These are phyloP conservation scores for Rickenella mellea DNA, from an alignment of 768 basidiomycete genomes.

Conservation along the genomic window DNA sequence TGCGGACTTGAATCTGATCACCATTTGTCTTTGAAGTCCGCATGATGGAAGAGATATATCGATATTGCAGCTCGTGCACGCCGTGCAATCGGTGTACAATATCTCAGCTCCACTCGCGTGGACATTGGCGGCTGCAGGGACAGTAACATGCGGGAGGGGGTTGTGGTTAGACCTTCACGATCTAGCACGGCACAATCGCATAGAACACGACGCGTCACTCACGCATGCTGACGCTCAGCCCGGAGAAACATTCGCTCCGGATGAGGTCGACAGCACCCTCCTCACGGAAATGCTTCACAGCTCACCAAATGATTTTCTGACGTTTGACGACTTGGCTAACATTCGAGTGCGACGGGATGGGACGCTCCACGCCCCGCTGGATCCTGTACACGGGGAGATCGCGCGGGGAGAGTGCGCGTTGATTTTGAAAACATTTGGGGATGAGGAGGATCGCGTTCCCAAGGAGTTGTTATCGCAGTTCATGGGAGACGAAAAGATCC, in stretches of 20 bases:
- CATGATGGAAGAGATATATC: constrained; percentile 14
- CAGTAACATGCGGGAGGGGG: constrained; percentile 8
- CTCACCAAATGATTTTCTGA: background rate
- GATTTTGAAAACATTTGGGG: constrained; percentile 46
- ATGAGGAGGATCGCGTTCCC: background rate
- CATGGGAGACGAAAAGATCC: constrained; percentile 54
- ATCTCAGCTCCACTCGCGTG: constrained; percentile 15
- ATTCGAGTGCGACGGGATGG: constrained; percentile 38
- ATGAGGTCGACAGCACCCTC: constrained; percentile 7
- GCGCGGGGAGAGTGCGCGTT: constrained; percentile 51
- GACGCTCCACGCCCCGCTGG: constrained; percentile 23
- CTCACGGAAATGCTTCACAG: constrained; percentile 7
- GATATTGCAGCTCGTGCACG: constrained; percentile 6
- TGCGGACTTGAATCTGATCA: background rate
- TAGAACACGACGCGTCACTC: constrained; percentile 21
- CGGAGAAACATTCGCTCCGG: constrained; percentile 13
- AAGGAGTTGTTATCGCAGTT: constrained; percentile 24
- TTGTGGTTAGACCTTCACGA: constrained; percentile 10
- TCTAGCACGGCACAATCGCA: constrained; percentile 16
- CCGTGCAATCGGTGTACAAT: constrained; percentile 13
- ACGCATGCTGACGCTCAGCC: constrained; percentile 14
- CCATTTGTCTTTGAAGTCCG: constrained; percentile 5
- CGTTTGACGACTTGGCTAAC: constrained; percentile 36
- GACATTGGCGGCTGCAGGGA: constrained; percentile 12
- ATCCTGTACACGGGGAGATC: constrained; percentile 38